Evolutionary conservation across 768 basidiomycete species (phyloP).

Genomic region (Termitomyces sp.): DNA sequence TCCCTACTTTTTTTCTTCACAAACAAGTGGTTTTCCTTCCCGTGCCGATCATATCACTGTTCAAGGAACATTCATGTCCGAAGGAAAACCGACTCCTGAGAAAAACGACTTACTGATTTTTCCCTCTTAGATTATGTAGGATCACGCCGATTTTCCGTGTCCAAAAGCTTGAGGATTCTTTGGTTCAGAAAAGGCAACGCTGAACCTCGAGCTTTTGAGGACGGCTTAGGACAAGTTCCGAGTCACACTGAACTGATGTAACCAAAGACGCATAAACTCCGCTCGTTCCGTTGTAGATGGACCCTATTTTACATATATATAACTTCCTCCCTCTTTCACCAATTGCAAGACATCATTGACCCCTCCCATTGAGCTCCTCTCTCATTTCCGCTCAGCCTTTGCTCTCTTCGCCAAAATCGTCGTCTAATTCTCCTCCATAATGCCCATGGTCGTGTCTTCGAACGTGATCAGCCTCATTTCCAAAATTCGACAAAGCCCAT

Average conservation of each 20-base stretch:
- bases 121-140: neutral
- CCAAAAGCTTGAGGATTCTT: neutral
- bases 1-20: neutral
- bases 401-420: constrained; percentile 4
- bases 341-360: neutral
- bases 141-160: no score
- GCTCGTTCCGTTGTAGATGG: constrained; percentile 5
- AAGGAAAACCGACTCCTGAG: neutral
- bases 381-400: constrained; percentile 6
- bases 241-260: constrained; percentile 11
- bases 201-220: neutral
- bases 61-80: neutral
- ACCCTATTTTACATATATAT: constrained; percentile 1
- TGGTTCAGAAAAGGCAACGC: neutral
- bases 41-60: neutral
- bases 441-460: constrained; percentile 21
- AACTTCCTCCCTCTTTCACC: neutral
- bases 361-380: neutral
- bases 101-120: neutral
- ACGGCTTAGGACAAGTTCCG: neutral
- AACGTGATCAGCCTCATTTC: constrained; percentile 41
- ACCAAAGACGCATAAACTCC: constrained; percentile 8
- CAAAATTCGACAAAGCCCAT: constrained; percentile 37
- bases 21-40: neutral
- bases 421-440: constrained; percentile 10